Evolutionary conservation across 768 basidiomycete genomes (phyloP).

Genomic region (Lentinula raphanica): DNA sequence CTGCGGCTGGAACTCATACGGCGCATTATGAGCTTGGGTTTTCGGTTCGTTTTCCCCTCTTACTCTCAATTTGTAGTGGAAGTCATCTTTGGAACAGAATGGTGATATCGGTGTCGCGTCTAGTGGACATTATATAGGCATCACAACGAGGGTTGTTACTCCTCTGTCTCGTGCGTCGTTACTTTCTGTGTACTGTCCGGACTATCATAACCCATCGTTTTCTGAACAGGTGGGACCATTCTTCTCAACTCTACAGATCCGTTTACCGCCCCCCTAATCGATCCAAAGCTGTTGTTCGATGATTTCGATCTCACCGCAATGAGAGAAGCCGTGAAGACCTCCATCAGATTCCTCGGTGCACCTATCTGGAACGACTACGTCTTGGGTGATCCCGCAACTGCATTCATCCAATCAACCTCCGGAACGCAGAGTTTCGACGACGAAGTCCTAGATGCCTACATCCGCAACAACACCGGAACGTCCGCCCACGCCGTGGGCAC

Average conservation of each 20-base stretch:
- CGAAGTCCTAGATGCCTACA: slow-evolving; percentile 11
- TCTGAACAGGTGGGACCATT: slow-evolving; percentile 16
- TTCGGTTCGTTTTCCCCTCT: background rate
- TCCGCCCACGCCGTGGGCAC: slow-evolving; percentile 18
- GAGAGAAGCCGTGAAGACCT: slow-evolving; percentile 12
- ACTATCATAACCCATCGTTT: background rate
- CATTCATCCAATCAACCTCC: background rate
- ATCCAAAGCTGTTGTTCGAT: slow-evolving; percentile 33
- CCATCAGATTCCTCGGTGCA: slow-evolving; percentile 9
- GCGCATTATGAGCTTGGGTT: slow-evolving; percentile 6
- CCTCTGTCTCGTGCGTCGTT: slow-evolving; percentile 7
- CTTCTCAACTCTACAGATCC: slow-evolving; percentile 31
- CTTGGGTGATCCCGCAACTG: background rate
- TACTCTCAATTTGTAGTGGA: background rate
- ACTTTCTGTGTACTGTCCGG: background rate
- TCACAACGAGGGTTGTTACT: slow-evolving; percentile 3
- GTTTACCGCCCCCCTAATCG: slow-evolving; percentile 36
- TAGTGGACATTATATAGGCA: slow-evolving; percentile 6
- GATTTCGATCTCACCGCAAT: slow-evolving; percentile 14
- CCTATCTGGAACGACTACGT: slow-evolving; percentile 14
- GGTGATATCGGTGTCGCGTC: background rate
- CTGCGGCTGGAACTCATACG: background rate
- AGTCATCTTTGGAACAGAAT: background rate
- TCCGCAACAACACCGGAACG: slow-evolving; percentile 10
- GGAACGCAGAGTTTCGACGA: background rate